Base-by-base conservation (phyloP, 306 rosid genomes). In the Dryas drummondii region DNA sequence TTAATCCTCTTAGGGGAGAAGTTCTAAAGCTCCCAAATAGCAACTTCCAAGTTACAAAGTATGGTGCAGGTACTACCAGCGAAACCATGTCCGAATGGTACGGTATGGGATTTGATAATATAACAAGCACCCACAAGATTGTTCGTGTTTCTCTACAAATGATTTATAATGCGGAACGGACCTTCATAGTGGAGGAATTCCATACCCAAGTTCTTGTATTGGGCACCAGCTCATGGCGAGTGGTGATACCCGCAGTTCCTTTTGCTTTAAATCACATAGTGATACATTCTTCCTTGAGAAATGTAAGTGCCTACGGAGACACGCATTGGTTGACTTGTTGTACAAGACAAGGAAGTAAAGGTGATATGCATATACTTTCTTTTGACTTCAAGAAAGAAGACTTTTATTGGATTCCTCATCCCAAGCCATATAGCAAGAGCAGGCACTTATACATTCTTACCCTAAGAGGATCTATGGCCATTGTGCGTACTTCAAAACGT, bases 71-170 rank as follows among this genome's bases (percentile, higher is more conserved):
- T 14, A 40, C 48, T 2, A 50, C 53, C 14, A 9, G 7, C 53
- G 13, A 7, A 3, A 7, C 9, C 4, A 8, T 8, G 3, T 3
- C 1, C 0, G 14, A 4, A 6, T 65, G 53, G 53, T 50, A 14
- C n/a, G 52, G 52, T 5, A 65, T 65, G 70, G 70, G 52, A 65
- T 65, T 42, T 64, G 69, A 64, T 42, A 42, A 41, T 42, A 42
- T n/a, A 12, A 55, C 40, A 41, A 71, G 6, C 37, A 41, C 40
- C 44, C 12, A 44, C 40, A 41, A 54, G 10, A 40, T 62, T 7
- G 48, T 62, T 62, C 68, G 22, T 14, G 15, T 40, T 37, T 61
- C 66, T n/a, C 4, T 1, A 27, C 37, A 27, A 1, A 27, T 27
- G 1, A 61, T 11, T 61, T 0, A 4, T 6, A 37, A 6, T 11